Conservation (phyloP, 257 asterid species). For the Cynanchum wilfordii region DNA sequence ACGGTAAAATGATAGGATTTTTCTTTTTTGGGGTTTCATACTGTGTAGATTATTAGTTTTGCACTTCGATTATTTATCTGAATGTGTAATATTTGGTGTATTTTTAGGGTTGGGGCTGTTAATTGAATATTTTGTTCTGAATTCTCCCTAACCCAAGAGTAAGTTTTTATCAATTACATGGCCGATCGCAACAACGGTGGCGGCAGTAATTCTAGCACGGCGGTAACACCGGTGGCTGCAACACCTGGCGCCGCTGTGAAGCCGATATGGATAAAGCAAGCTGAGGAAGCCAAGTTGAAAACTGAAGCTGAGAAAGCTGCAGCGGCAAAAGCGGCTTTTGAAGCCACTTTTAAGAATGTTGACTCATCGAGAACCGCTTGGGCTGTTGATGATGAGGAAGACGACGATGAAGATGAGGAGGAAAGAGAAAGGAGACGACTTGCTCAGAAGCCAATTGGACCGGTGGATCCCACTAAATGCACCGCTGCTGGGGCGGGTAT, state of each 20-base stretch:
- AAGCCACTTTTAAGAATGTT: slow-evolving; percentile 76
- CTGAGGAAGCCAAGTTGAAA: slow-evolving; percentile 90
- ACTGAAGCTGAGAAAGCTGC: slow-evolving; percentile 94
- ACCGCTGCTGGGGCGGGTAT: slow-evolving; percentile 92
- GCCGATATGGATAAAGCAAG: slow-evolving; percentile 96
- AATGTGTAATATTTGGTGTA: neutral
- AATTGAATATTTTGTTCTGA: neutral
- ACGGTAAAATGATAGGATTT: neutral
- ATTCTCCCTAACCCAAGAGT: slow-evolving; percentile 1
- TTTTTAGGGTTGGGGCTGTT: slow-evolving; percentile 5
- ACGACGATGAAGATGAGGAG: slow-evolving; percentile 54
- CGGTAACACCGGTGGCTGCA: slow-evolving; percentile 18
- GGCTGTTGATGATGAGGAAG: slow-evolving; percentile 38
- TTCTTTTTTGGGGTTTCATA: neutral
- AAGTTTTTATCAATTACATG: slow-evolving; percentile 30
- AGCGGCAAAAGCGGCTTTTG: slow-evolving; percentile 98
- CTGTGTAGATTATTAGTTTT: neutral
- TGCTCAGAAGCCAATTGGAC: slow-evolving; percentile 55
- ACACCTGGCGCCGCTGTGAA: slow-evolving; percentile 35
- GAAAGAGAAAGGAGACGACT: slow-evolving; percentile 39
- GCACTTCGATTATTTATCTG: neutral
- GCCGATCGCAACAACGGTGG: slow-evolving; percentile 58
- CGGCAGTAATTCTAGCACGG: neutral
- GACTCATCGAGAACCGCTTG: slow-evolving; percentile 19
- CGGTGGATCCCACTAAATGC: slow-evolving; percentile 85